A percentile compares a stretch with the other conserved stretches of the same genome.
Conservation (phyloP, 495 filamentous ascomycete genomes). For the Aspergillus asperescens region DNA sequence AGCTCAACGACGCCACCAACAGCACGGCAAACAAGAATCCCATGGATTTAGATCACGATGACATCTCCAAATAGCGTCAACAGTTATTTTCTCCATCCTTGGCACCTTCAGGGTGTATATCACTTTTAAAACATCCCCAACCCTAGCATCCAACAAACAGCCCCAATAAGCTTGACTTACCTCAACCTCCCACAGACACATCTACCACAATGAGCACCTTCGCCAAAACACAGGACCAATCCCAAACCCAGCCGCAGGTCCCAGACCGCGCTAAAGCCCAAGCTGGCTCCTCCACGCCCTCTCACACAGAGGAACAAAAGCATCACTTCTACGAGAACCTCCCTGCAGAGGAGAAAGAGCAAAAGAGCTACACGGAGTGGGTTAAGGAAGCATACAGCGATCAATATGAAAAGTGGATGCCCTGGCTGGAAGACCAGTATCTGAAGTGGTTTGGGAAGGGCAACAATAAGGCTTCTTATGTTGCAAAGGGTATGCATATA, state of each 20-base stretch:
- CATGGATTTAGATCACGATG: background rate
- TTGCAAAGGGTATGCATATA: conserved; percentile 47
- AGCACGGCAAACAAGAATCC: background rate
- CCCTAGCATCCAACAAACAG: too few species aligned
- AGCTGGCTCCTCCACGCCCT: background rate
- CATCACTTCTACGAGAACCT: conserved; percentile 16
- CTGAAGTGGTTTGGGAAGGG: conserved; percentile 61
- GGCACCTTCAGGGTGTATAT: background rate
- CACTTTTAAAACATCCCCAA: too few species aligned
- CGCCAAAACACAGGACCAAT: background rate
- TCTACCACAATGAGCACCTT: background rate
- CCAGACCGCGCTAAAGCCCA: background rate
- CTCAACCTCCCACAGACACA: background rate
- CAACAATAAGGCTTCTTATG: conserved; percentile 67
- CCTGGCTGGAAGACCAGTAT: conserved; percentile 69
- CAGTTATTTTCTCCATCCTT: background rate
- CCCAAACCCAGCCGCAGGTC: background rate
- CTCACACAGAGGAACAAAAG: conserved; percentile 19
- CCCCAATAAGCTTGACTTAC: background rate
- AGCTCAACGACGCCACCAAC: background rate
- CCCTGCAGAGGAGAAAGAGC: conserved; percentile 13
- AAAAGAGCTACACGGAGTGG: conserved; percentile 47
- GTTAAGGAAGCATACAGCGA: conserved; percentile 53
- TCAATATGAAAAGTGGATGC: conserved; percentile 68
- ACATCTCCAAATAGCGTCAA: background rate